A percentile compares a stretch with the other conserved stretches of the same genome.
phyloP scores from a whole-genome alignment of 495 filamentous ascomycete species.

The Copromyces sp. region DNA sequence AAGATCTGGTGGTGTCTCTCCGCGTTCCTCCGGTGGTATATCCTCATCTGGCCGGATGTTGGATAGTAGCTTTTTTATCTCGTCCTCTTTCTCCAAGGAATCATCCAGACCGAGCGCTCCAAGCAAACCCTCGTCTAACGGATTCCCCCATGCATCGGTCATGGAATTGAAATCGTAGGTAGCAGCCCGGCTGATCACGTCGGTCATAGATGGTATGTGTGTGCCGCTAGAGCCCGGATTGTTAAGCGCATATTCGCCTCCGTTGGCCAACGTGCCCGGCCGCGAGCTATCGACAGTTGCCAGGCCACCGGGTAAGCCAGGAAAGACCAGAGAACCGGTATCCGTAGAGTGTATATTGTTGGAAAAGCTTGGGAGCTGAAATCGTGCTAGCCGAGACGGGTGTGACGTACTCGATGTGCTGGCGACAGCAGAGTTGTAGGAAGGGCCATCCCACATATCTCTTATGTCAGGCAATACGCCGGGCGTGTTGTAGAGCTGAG shows the following conservation, averaged over 20 bases:
- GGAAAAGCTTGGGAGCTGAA: not conserved
- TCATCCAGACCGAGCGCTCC: conserved; percentile 28
- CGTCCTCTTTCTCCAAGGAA: conserved; percentile 48
- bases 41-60: conserved; percentile 70
- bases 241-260: not conserved
- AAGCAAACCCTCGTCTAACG: conserved; percentile 12
- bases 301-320: not conserved
- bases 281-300: not conserved
- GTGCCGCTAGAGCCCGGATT: not conserved
- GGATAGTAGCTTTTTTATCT: conserved; percentile 57
- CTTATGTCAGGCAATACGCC: not conserved
- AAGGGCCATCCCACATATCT: not conserved
- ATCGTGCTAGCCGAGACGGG: not conserved
- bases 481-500: not conserved
- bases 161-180: conserved; percentile 15
- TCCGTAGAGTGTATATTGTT: not conserved
- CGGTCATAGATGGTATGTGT: not conserved
- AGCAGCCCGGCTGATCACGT: not conserved
- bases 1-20: conserved; percentile 66
- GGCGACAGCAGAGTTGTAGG: not conserved
- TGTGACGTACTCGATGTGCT: not conserved
- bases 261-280: not conserved
- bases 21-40: conserved; percentile 50
- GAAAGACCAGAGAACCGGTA: not conserved
- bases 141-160: conserved; percentile 17